A percentile compares a stretch with the other conserved stretches of the same genome.
Evolutionary conservation across 768 basidiomycete genomes (phyloP).

Genomic region (Serendipita sp.): DNA sequence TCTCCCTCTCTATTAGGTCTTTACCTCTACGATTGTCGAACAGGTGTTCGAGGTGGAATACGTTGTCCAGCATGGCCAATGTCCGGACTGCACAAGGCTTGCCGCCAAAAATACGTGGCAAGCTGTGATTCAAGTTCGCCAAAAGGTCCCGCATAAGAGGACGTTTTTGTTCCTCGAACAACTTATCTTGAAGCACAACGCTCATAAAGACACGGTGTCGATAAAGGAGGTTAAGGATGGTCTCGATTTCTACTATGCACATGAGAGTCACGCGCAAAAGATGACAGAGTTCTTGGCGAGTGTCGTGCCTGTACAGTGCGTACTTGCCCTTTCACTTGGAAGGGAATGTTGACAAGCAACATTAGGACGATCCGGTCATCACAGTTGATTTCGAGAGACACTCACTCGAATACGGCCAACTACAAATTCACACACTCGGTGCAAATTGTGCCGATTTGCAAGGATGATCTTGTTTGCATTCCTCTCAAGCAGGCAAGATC

Average conservation of each 20-base stretch:
- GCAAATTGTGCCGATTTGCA: conserved; percentile 93
- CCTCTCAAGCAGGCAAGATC: conserved; percentile 68
- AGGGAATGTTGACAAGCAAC: not conserved
- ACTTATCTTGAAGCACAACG: conserved; percentile 88
- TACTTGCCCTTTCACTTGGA: conserved; percentile 7
- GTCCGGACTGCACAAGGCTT: conserved; percentile 80
- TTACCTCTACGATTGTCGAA: conserved; percentile 88
- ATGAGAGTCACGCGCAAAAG: conserved; percentile 80
- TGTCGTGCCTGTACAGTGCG: conserved; percentile 77
- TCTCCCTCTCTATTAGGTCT: conserved; percentile 36
- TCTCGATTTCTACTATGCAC: conserved; percentile 91
- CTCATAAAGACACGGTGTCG: conserved; percentile 89
- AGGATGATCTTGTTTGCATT: conserved; percentile 90
- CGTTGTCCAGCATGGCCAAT: conserved; percentile 88
- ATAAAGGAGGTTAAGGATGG: conserved; percentile 91
- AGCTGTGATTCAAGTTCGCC: conserved; percentile 93
- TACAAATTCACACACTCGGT: conserved; percentile 97
- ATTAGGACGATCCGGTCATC: conserved; percentile 81
- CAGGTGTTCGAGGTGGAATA: conserved; percentile 97
- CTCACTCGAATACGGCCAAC: conserved; percentile 82
- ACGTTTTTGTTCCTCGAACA: conserved; percentile 97
- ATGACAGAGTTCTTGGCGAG: conserved; percentile 89
- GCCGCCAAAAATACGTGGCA: conserved; percentile 99
- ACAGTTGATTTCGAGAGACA: conserved; percentile 85
- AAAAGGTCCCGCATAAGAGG: conserved; percentile 95